A percentile compares a stretch with the other conserved stretches of the same genome.
phyloP scores from a whole-genome alignment of 192 early-diverging fungal genomes.

The Phlyctochytrium planicorne region DNA sequence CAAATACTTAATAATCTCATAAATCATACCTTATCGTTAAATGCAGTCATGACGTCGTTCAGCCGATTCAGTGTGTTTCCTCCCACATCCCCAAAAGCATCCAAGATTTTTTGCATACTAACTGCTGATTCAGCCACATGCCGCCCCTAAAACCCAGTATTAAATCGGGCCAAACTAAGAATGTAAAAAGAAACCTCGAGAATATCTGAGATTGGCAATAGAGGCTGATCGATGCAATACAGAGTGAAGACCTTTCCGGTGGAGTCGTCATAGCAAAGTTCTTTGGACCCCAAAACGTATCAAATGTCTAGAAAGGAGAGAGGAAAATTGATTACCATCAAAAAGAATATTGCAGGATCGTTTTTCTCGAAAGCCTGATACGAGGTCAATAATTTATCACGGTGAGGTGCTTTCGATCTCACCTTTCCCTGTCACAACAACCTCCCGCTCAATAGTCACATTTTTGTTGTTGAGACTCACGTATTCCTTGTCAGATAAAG shows the following conservation, averaged over 20 bases:
- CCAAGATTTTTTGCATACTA: constrained; percentile 11
- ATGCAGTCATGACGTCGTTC: constrained; percentile 1
- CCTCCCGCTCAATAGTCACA: background rate
- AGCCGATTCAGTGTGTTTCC: background rate
- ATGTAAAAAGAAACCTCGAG: constrained; percentile 8
- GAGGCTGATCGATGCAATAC: constrained; percentile 17
- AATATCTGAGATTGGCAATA: constrained; percentile 9
- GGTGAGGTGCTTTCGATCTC: too few species aligned
- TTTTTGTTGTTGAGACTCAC: constrained; percentile 18
- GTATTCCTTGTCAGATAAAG: background rate
- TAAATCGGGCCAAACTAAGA: background rate
- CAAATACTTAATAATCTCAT: background rate
- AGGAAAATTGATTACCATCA: background rate
- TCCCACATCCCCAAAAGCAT: constrained; percentile 3
- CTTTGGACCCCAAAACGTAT: background rate
- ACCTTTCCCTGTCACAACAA: constrained; percentile 16
- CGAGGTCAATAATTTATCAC: background rate
- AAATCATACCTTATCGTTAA: constrained; percentile 13
- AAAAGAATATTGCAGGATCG: background rate
- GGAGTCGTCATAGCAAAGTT: background rate
- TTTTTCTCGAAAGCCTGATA: constrained; percentile 2
- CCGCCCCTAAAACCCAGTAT: background rate
- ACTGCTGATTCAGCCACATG: constrained; percentile 23
- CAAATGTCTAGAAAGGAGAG: too few species aligned
- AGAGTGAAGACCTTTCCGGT: constrained; percentile 7